A percentile compares a stretch with the other conserved stretches of the same genome.
These are phyloP conservation scores for Aureobasidium sp. DNA, from an alignment of 2,329 filamentous ascomycete genomes.

Conservation along the genomic window DNA sequence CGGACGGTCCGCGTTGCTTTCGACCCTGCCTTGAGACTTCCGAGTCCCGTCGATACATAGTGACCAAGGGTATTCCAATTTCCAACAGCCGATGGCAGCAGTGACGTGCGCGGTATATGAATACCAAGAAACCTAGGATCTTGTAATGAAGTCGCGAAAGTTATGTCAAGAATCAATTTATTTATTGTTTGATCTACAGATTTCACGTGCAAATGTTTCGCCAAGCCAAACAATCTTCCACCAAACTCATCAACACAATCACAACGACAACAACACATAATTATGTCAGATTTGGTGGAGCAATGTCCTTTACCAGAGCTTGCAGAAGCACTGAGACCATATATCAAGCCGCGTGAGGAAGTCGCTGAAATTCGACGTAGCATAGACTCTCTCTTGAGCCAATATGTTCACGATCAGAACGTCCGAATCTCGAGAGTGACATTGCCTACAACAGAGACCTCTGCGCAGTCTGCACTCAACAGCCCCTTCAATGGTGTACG, in stretches of 20 bases:
- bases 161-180: neutral
- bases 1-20: neutral
- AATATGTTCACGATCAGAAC: neutral
- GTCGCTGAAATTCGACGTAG: neutral
- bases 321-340: constrained; percentile 11
- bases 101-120: neutral
- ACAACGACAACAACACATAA: neutral
- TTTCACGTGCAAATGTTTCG: neutral
- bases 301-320: constrained; percentile 14
- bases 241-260: neutral
- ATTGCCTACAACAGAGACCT: neutral
- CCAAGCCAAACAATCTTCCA: constrained; percentile 8
- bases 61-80: neutral
- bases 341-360: constrained; percentile 10
- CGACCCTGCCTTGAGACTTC: too few relatives aligned
- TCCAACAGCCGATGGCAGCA: neutral
- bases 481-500: constrained; percentile 2
- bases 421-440: neutral
- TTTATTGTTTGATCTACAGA: neutral
- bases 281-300: neutral
- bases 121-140: neutral
- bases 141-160: neutral
- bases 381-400: neutral
- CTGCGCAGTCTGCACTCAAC: neutral
- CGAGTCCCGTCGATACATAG: neutral